phyloP scores from a whole-genome alignment of 164 flowering plant genomes.

The Liriodendron chinense region DNA sequence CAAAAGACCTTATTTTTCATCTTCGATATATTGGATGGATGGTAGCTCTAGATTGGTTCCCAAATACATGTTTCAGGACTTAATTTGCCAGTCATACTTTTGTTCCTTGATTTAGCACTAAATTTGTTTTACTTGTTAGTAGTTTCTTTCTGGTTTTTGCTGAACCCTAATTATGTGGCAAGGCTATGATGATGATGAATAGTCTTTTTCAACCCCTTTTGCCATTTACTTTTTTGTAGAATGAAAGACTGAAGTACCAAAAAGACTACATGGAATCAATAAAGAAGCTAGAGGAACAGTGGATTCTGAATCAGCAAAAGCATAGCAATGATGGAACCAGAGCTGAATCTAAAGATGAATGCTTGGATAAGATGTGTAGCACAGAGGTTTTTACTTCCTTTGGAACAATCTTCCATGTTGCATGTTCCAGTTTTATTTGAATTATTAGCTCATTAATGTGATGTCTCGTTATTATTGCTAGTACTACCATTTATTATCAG shows the following conservation, averaged over 20 bases:
- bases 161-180: not conserved
- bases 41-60: too few species aligned
- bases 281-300: conserved; percentile 80
- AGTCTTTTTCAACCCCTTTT: not conserved
- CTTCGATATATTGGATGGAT: too few species aligned
- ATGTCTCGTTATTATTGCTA: not conserved
- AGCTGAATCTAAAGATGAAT: conserved; percentile 25
- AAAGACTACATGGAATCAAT: conserved; percentile 77
- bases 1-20: too few species aligned
- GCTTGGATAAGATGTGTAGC: conserved; percentile 26
- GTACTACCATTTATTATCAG: too few species aligned
- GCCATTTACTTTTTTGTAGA: conserved; percentile 31
- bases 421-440: not conserved
- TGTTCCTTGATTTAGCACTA: too few species aligned
- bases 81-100: too few species aligned
- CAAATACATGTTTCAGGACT: too few species aligned
- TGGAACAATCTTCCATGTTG: not conserved
- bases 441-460: not conserved
- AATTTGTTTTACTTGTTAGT: not conserved
- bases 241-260: conserved; percentile 63
- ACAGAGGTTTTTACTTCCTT: conserved; percentile 36
- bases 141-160: not conserved
- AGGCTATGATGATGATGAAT: too few species aligned
- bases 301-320: conserved; percentile 49
- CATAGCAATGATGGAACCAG: conserved; percentile 24